Evolutionary conservation across 768 basidiomycete species (phyloP).

Genomic region (Leccinum truebloodii): DNA sequence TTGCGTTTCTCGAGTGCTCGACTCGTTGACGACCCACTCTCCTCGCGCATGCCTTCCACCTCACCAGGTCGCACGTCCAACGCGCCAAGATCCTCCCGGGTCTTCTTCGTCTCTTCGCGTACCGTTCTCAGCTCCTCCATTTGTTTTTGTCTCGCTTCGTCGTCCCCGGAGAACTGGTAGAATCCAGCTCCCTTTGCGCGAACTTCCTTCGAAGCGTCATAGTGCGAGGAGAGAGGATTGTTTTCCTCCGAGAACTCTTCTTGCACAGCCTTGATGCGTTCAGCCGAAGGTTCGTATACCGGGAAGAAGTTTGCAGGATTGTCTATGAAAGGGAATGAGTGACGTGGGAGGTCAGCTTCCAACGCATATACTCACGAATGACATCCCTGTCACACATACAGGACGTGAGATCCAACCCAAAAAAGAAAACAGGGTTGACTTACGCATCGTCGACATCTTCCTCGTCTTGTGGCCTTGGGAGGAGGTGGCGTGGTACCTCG

Average conservation of each 20-base stretch:
- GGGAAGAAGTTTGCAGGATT: constrained; percentile 88
- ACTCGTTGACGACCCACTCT: constrained; percentile 39
- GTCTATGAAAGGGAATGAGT: constrained; percentile 42
- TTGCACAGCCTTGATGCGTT: constrained; percentile 73
- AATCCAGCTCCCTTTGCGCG: constrained; percentile 89
- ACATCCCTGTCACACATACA: constrained; percentile 47
- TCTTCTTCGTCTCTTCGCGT: constrained; percentile 70
- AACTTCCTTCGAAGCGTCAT: constrained; percentile 79
- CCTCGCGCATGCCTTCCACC: constrained; percentile 70
- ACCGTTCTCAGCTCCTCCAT: constrained; percentile 78
- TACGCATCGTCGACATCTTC: constrained; percentile 56
- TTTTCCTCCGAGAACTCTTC: constrained; percentile 66
- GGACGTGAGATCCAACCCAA: constrained; percentile 1
- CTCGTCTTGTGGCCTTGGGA: constrained; percentile 46
- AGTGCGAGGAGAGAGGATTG: constrained; percentile 75
- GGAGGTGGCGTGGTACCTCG: constrained; percentile 71
- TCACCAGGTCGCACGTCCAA: constrained; percentile 66
- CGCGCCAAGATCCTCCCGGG: constrained; percentile 60
- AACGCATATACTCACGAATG: constrained; percentile 44
- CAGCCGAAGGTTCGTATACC: constrained; percentile 80
- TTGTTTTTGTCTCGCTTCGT: constrained; percentile 71
- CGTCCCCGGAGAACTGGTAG: constrained; percentile 89
- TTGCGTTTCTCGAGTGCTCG: constrained; percentile 67
- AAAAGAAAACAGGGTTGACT: constrained; percentile 22
- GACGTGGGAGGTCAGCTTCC: background rate